Evolutionary conservation across 1,284 basidiomycete species (phyloP).

Genomic region (Ustilago crameri): DNA sequence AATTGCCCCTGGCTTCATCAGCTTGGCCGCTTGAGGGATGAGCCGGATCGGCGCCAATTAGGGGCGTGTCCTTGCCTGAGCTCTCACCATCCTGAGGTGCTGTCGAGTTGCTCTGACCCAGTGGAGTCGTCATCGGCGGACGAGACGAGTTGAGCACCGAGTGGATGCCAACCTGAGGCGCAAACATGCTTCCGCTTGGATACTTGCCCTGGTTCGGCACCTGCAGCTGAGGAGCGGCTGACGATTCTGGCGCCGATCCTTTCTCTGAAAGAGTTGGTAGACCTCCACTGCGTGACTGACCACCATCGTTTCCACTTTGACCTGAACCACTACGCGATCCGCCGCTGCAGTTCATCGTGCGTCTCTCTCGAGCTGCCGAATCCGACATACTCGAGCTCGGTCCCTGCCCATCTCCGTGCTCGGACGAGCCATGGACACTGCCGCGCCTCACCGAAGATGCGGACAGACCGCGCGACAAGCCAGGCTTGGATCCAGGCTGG

Average conservation of each 20-base stretch:
- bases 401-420: conserved; percentile 18
- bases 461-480: conserved; percentile 31
- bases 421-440: conserved; percentile 14
- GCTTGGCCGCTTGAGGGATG: conserved; percentile 1
- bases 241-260: background rate
- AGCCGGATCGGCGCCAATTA: background rate
- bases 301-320: background rate
- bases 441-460: conserved; percentile 22
- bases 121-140: conserved; percentile 53
- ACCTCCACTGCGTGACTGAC: background rate
- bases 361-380: conserved; percentile 13
- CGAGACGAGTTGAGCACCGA: conserved; percentile 39
- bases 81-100: conserved; percentile 4
- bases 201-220: conserved; percentile 25
- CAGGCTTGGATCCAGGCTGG: conserved; percentile 20
- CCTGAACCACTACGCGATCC: conserved; percentile 5
- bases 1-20: background rate
- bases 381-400: conserved; percentile 8
- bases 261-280: conserved; percentile 17
- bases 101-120: conserved; percentile 16
- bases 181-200: conserved; percentile 54
- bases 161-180: conserved; percentile 58
- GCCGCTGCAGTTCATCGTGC: conserved; percentile 21
- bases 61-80: background rate
- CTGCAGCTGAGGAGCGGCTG: conserved; percentile 10